Base-by-base conservation (phyloP, 1,284 basidiomycete species). In the Malassezia pachydermatis region DNA sequence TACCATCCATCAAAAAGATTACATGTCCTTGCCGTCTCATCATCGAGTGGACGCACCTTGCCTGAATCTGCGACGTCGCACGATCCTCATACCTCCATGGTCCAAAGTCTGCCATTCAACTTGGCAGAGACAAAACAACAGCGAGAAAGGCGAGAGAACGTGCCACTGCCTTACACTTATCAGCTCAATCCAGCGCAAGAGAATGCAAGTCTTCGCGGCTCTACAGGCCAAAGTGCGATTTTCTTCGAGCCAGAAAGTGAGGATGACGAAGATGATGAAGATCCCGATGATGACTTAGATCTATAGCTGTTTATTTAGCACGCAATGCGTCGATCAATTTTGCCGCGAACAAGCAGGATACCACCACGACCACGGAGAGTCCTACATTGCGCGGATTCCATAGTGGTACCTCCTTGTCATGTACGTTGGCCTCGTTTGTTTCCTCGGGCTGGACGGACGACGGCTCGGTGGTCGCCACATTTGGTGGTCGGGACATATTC, bases 291-390 rank as follows among this genome's bases (percentile, higher is more conserved):
- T 29, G 65, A 67, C 49, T 41, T 67, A 29, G 65, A 67, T 41
- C 47, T 67, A 20, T 65, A 43, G 25, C 23, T 29, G n/a, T 39
- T 30, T 40, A 24, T 19, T n/a, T 22, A 22, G 24, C 24, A 17
- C 25, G 22, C 48, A 68, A 41, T 30, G 25, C 34, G 11, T 48
- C 47, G 10, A 74, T 78, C 67, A 78, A 78, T 54, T 46, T 46
- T 2, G 20, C 36, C 0, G 28, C 44, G 32, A 46, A 46, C 33
- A 46, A 27, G 36, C 44, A 33, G 1, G 35, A 20, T 9, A 46
- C 28, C 17, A 46, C 44, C 29, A 30, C 9, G 9, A 30, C 10
- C 29, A 30, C 29, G 29, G 29, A 30, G 9, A 30, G 10, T 10
- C 29, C 29, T 9, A 30, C 29, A n/a, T 30, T 30, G 9, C 29